Evolutionary conservation across 768 basidiomycete species (phyloP).

Genomic region (Coprinopsis cinerea): DNA sequence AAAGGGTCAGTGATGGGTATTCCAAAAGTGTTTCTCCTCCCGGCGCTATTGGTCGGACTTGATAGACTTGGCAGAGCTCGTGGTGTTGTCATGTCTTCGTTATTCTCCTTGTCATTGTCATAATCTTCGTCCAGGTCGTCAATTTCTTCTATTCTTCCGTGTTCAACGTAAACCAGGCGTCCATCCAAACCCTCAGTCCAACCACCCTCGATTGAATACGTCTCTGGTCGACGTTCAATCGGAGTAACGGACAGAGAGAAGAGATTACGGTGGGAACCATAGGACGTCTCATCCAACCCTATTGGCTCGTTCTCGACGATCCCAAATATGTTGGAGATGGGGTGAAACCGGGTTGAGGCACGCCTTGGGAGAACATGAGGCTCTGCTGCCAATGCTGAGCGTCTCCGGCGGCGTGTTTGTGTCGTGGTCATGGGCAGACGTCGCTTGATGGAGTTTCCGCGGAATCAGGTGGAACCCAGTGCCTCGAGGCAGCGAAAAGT

Average conservation of each 20-base stretch:
- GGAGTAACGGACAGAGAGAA: background rate
- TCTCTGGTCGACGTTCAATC: slow-evolving; percentile 3
- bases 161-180: slow-evolving; percentile 17
- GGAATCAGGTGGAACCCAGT: slow-evolving; percentile 3
- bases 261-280: background rate
- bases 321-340: slow-evolving; percentile 1
- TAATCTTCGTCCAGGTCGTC: slow-evolving; percentile 17
- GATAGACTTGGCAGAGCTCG: slow-evolving; percentile 8
- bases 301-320: background rate
- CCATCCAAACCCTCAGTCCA: slow-evolving; percentile 22
- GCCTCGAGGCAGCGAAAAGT: slow-evolving; percentile 12
- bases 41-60: background rate
- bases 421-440: background rate
- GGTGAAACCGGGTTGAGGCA: background rate
- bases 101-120: slow-evolving; percentile 11
- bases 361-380: slow-evolving; percentile 1
- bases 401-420: slow-evolving; percentile 1
- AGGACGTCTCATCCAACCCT: background rate
- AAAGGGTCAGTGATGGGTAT: slow-evolving; percentile 12
- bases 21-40: slow-evolving; percentile 8
- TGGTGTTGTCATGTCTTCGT: slow-evolving; percentile 11
- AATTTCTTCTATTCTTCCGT: slow-evolving; percentile 27
- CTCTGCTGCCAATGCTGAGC: background rate
- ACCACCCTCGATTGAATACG: slow-evolving; percentile 18
- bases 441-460: slow-evolving; percentile 3